Evolutionary conservation across 2,329 filamentous ascomycete genomes (phyloP).

Genomic region (Neocucurbitaria cava): DNA sequence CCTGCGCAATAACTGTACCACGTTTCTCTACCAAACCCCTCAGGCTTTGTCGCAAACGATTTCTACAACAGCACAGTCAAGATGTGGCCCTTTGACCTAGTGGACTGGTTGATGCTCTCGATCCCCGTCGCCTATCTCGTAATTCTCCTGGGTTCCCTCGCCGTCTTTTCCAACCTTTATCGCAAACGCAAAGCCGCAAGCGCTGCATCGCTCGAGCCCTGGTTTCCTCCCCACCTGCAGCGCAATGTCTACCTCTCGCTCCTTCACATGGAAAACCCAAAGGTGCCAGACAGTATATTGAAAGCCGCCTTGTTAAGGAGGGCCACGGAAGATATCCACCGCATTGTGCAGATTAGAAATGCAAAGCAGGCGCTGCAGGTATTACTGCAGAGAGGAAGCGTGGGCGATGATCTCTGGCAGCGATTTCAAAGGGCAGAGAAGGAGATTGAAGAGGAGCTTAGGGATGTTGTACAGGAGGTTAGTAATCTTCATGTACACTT

Average conservation of each 20-base stretch:
- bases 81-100: conserved; percentile 54
- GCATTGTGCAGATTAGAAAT: conserved; percentile 85
- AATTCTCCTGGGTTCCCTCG: conserved; percentile 85
- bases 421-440: conserved; percentile 90
- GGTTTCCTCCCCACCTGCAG: conserved; percentile 90
- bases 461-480: conserved; percentile 93
- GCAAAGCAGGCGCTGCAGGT: conserved; percentile 87
- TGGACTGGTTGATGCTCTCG: conserved; percentile 83
- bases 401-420: conserved; percentile 96
- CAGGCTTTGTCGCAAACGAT: not conserved
- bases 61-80: conserved; percentile 11
- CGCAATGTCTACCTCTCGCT: conserved; percentile 95
- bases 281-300: conserved; percentile 82
- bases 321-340: conserved; percentile 90
- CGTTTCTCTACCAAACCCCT: not conserved
- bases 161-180: conserved; percentile 92
- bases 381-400: conserved; percentile 85
- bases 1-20: not conserved
- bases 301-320: conserved; percentile 88
- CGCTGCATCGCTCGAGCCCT: conserved; percentile 86
- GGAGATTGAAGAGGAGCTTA: conserved; percentile 95
- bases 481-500: conserved; percentile 23
- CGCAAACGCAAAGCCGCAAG: conserved; percentile 84
- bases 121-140: conserved; percentile 89
- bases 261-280: conserved; percentile 76